Evolutionary conservation across 1,284 basidiomycete genomes (phyloP), one percentile per base, ranked within the genome.

Genomic region (Marasmius oreades): DNA sequence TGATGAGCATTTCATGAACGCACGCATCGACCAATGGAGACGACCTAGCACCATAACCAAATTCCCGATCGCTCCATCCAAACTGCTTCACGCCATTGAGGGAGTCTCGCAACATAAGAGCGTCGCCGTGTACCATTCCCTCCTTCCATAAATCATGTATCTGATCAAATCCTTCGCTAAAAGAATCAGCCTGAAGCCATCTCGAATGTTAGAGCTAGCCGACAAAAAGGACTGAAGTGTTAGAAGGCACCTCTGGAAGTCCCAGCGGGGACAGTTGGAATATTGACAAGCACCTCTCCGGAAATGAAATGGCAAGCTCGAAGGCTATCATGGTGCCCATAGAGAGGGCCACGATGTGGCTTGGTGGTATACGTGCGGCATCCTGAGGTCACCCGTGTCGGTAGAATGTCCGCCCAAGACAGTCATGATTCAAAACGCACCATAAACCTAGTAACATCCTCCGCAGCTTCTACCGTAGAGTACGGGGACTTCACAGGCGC

Each of bases 281-380:
- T 28, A 56, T 45, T 20, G 55, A 56, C n/a, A 55, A 34, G 20
- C 37, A 51, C 36, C 46, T 44, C 16, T 56, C 39, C 5, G 58
- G 47, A 39, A 50, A 37, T 7, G 24, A 20, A 12, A 53, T 51
- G 0, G 57, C 57, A 24, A 58, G 26, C 14, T 45, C 43, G 22
- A 56, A 20, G 2, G 59, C 59, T 5, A 47, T 47, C 33, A 57
- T 26, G 11, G 52, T 55, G 5, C 59, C 59, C 28, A 57, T 43
- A 11, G 52, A 51, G 18, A 54, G 24, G 4, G 51, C 59, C 14
- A 60, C 45, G 2, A 60, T 52, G 26, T 42, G 39, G n/a, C 39
- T 42, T 2, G 39, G 39, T n/a, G 39, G 39, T 42, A 42, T 42
- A 7, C 39, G 39, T n/a, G 39, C 39, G 20, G 39, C 39, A 42